Evolutionary conservation across 352 stramenopile species (phyloP), one percentile per base, ranked within the genome.

Genomic region (Pythium folliculosum): DNA sequence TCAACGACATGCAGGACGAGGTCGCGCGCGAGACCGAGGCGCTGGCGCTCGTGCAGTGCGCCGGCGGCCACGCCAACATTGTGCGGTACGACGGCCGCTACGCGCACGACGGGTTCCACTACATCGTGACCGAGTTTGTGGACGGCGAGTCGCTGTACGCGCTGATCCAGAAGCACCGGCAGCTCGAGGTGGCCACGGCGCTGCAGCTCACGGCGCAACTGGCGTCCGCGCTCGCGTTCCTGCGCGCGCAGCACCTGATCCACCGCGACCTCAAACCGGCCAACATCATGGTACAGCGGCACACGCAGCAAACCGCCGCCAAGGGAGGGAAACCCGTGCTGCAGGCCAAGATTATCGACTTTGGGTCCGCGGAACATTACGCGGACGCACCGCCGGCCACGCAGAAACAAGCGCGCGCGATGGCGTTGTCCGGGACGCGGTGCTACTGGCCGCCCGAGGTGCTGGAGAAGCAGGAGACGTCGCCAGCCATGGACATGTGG

Each of bases 191-290:
- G 5, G 63, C 60, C 32, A 77, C 56, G 10, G 79, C 88, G 27
- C 51, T 92, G 25, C 69, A 82, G 43, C 76, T 94, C 17, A 73
- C 81, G 9, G 71, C 75, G 8, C 84, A 96, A 48, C 63, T 96
- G 17, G 78, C 82, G 9, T 82, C 79, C 32, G 88, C 86, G 21
- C 62, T 96, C 35, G 68, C 74, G 30, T 96, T 94, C 60, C 80
- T 97, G 57, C 32, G 47, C 10, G 70, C 90, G 47, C 45, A 75
- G 13, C 59, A 79, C 47, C 75, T 96, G 32, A 72, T 93, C 35
- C 90, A 97, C 60, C 82, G 89, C n/a, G 90, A 97, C 63, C 72
- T 97, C 17, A 97, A 97, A 63, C 90, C 90, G 0, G 90, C 95
- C 63, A 97, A 97, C 61, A 78, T 97, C 63, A 90, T 97, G 77